Evolutionary conservation across 2,329 filamentous ascomycete genomes (phyloP).

Genomic region (Talaromyces sp.): DNA sequence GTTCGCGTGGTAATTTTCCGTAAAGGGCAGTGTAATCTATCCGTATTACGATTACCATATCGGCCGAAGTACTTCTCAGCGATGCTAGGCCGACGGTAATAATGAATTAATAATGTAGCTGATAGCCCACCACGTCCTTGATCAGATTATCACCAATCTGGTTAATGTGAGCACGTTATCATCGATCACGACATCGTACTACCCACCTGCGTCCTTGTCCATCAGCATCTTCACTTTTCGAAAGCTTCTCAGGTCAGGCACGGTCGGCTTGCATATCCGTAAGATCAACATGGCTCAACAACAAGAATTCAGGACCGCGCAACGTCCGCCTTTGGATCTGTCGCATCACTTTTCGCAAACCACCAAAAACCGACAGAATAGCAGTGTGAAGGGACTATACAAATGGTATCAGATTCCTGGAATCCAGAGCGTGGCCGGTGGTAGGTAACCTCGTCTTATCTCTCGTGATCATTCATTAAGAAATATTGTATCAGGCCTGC

Average conservation of each 20-base stretch:
- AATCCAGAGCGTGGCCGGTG: conserved; percentile 60
- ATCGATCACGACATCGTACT: neutral
- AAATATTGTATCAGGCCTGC: conserved; percentile 58
- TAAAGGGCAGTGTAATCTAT: neutral
- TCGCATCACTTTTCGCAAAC: conserved; percentile 73
- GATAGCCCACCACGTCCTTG: neutral
- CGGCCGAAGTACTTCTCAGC: neutral
- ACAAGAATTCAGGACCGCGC: conserved; percentile 17
- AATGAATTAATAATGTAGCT: conserved; percentile 9
- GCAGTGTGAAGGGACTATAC: conserved; percentile 76
- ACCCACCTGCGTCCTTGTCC: neutral
- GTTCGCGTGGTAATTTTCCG: neutral
- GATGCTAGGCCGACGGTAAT: neutral
- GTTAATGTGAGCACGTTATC: neutral
- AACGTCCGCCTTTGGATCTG: conserved; percentile 64
- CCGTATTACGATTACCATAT: neutral
- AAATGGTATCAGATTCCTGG: conserved; percentile 70
- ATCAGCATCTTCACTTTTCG: neutral
- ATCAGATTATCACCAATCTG: neutral
- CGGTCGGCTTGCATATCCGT: conserved; percentile 4
- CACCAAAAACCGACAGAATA: conserved; percentile 63
- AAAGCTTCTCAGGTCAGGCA: neutral
- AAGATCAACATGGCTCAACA: neutral
- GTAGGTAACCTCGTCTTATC: conserved; percentile 30
- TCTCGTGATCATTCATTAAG: conserved; percentile 5